These are phyloP conservation scores for Tolypocladium ophioglossoides DNA, from an alignment of 2,329 filamentous ascomycete species.

Conservation along the genomic window DNA sequence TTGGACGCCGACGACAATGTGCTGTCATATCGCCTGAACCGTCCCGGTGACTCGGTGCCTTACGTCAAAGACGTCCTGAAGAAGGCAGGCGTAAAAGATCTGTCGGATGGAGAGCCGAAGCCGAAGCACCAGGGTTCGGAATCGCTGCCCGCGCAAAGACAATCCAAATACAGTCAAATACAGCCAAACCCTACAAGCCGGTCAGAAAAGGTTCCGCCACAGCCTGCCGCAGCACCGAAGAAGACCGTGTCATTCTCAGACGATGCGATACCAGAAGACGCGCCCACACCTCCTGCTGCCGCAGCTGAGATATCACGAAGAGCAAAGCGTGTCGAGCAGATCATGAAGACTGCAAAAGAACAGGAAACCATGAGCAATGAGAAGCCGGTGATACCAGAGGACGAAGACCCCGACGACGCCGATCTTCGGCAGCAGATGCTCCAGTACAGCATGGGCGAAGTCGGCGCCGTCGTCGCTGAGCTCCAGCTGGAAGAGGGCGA, in stretches of 20 bases:
- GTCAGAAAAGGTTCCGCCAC: background rate
- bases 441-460: constrained; percentile 76
- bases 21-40: constrained; percentile 53
- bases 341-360: constrained; percentile 46
- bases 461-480: constrained; percentile 87
- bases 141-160: background rate
- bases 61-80: constrained; percentile 62
- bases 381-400: constrained; percentile 50
- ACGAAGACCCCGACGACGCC: constrained; percentile 74
- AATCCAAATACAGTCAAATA: background rate
- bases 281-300: constrained; percentile 8
- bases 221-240: constrained; percentile 16
- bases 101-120: constrained; percentile 9
- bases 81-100: constrained; percentile 60
- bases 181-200: background rate
- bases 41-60: constrained; percentile 56
- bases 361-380: constrained; percentile 37
- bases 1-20: constrained; percentile 86
- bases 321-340: constrained; percentile 40
- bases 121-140: background rate
- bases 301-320: constrained; percentile 24
- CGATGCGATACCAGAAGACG: constrained; percentile 40
- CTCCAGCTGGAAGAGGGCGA: constrained; percentile 67
- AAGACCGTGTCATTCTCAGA: constrained; percentile 56
- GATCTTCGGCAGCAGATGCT: constrained; percentile 79